Percentiles rank a stretch among this genome's conserved stretches.
Evolutionary conservation across 768 basidiomycete genomes (phyloP).

Genomic region (Butyriboletus loyo): DNA sequence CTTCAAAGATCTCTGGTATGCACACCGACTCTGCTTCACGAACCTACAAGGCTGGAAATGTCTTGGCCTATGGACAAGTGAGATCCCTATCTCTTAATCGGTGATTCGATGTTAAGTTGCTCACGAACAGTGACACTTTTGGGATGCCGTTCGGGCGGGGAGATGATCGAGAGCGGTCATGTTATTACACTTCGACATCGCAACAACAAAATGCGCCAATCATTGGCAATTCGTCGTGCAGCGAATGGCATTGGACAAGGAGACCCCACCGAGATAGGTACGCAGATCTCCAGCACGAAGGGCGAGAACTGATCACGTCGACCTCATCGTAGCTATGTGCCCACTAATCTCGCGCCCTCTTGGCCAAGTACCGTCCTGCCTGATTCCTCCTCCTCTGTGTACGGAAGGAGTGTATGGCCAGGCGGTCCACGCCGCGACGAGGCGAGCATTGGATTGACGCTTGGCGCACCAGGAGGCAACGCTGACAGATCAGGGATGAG

Average conservation of each 20-base stretch:
- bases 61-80: constrained; percentile 8
- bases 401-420: background rate
- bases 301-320: background rate
- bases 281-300: background rate
- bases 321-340: background rate
- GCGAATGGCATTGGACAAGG: background rate
- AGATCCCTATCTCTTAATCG: background rate
- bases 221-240: background rate
- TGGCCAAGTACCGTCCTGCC: background rate
- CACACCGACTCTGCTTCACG: background rate
- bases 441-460: background rate
- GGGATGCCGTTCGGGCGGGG: background rate
- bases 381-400: background rate
- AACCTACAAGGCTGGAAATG: constrained; percentile 1
- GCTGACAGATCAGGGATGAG: background rate
- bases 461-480: background rate
- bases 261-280: constrained; percentile 11
- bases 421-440: background rate
- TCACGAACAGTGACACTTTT: background rate
- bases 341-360: background rate
- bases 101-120: background rate
- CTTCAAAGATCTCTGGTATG: background rate
- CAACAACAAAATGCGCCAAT: constrained; percentile 2
- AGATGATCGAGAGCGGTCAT: background rate
- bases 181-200: background rate